Conservation (phyloP, 2,329 filamentous ascomycete species). For the Lasiodiplodia hormozganensis region DNA sequence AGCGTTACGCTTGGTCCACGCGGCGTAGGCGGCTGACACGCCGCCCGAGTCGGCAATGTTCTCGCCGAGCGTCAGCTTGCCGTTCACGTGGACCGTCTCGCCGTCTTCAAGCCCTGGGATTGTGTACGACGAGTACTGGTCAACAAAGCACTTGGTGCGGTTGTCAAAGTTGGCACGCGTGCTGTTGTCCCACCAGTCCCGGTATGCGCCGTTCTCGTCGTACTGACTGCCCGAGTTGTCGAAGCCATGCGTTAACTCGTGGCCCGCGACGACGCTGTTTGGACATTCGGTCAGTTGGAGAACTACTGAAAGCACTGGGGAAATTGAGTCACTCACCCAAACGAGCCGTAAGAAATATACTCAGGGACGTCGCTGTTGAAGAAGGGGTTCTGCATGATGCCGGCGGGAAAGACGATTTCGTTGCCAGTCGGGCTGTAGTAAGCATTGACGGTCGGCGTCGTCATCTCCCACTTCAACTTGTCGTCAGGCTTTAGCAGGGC, state of each 20-base stretch:
- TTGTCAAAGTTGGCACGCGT: constrained; percentile 66
- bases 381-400: constrained; percentile 72
- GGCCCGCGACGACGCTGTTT: constrained; percentile 71
- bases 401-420: constrained; percentile 72
- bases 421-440: constrained; percentile 68
- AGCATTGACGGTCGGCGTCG: constrained; percentile 66
- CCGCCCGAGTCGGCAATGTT: constrained; percentile 77
- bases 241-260: constrained; percentile 75
- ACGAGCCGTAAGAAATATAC: constrained; percentile 73
- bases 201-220: constrained; percentile 69
- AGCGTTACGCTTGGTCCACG: constrained; percentile 67
- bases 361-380: constrained; percentile 69
- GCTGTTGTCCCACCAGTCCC: constrained; percentile 70
- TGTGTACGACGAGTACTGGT: constrained; percentile 70
- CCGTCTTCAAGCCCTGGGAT: constrained; percentile 61
- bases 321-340: constrained; percentile 51
- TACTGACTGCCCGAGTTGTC: constrained; percentile 71
- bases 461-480: constrained; percentile 50
- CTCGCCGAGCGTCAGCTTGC: constrained; percentile 69
- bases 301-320: constrained; percentile 69
- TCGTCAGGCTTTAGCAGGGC: constrained; percentile 66
- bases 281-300: constrained; percentile 39
- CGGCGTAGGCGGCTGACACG: constrained; percentile 66
- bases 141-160: constrained; percentile 69
- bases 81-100: constrained; percentile 67